Conservation (phyloP, 495 filamentous ascomycete genomes). For the Xylaria sp. region DNA sequence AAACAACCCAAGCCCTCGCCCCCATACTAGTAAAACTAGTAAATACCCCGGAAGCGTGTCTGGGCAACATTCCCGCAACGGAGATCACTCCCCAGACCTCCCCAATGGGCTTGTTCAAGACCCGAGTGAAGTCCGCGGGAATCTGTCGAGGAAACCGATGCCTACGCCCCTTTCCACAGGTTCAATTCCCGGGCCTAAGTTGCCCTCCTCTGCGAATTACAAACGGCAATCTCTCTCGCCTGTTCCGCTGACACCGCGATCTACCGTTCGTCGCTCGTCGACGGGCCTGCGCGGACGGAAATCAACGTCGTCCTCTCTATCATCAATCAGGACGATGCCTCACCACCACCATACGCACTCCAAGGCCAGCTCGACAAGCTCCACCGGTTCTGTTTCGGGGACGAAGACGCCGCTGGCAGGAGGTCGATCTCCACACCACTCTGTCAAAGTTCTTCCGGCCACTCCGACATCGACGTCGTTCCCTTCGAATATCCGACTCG, state of each 20-base stretch:
- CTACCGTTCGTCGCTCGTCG: constrained; percentile 76
- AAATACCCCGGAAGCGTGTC: constrained; percentile 50
- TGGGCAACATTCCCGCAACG: constrained; percentile 21
- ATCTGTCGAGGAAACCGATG: constrained; percentile 32
- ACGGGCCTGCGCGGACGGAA: constrained; percentile 85
- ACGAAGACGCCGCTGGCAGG: constrained; percentile 68
- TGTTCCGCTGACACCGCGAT: constrained; percentile 84
- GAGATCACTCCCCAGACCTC: constrained; percentile 33
- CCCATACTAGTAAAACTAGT: constrained; percentile 63
- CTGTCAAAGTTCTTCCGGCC: constrained; percentile 91
- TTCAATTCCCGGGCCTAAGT: constrained; percentile 56
- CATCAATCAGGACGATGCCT: constrained; percentile 89
- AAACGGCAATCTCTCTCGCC: constrained; percentile 90
- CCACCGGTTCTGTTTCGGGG: constrained; percentile 72
- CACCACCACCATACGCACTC: constrained; percentile 93
- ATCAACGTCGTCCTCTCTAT: constrained; percentile 95
- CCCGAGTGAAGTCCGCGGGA: constrained; percentile 17
- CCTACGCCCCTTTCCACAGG: constrained; percentile 44
- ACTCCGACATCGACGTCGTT: constrained; percentile 83
- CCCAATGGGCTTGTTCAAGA: constrained; percentile 35
- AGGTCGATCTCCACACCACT: constrained; percentile 80
- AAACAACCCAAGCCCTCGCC: constrained; percentile 57
- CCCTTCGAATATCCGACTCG: constrained; percentile 85
- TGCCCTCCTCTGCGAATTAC: constrained; percentile 59
- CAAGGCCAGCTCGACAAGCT: constrained; percentile 93